Conservation (phyloP, 164 flowering plant species). For the Annona cherimola region DNA sequence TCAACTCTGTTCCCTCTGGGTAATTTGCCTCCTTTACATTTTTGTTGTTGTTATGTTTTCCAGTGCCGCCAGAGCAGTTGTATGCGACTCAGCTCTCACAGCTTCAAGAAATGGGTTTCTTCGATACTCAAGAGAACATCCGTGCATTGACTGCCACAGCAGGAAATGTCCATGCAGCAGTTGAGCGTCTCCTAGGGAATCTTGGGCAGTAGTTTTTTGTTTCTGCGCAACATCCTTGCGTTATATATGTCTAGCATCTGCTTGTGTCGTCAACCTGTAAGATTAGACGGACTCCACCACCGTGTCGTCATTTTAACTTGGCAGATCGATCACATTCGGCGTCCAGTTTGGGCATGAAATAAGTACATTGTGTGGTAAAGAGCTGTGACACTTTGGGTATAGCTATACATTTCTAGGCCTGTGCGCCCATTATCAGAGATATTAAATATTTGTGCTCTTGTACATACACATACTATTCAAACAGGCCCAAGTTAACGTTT, state of each 20-base stretch:
- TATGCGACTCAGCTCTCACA: conserved; percentile 88
- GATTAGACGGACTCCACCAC: conserved; percentile 15
- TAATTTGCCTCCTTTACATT: not conserved
- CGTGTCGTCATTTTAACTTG: not conserved
- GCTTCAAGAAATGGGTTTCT: conserved; percentile 98
- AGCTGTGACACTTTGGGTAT: conserved; percentile 10
- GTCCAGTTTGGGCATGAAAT: conserved; percentile 19
- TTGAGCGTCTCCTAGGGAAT: conserved; percentile 87
- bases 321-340: not conserved
- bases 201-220: conserved; percentile 39
- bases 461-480: conserved; percentile 10
- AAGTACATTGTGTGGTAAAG: conserved; percentile 10
- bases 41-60: not conserved
- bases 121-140: conserved; percentile 88
- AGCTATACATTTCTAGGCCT: conserved; percentile 4
- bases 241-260: conserved; percentile 8
- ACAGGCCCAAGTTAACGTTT: not conserved
- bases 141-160: conserved; percentile 76
- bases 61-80: conserved; percentile 90
- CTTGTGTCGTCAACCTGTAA: conserved; percentile 22
- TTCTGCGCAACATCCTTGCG: not conserved
- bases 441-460: conserved; percentile 17
- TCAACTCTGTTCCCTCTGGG: no score
- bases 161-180: conserved; percentile 97
- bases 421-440: not conserved